Conservation (phyloP, 192 early-diverging fungal species). For the Coemansia sp. region DNA sequence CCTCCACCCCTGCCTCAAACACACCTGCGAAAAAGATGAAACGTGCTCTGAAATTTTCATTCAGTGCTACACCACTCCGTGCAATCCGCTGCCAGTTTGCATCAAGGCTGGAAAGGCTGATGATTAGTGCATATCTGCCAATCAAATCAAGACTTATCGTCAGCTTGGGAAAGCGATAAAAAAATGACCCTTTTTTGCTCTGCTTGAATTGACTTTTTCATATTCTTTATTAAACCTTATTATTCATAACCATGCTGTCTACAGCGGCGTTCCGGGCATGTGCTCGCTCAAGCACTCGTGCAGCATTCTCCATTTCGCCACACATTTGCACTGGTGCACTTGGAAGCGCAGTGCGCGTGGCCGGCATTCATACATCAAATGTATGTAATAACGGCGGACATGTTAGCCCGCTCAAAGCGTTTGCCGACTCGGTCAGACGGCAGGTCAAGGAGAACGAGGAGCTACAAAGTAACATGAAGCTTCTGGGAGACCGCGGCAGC, state of each 20-base stretch:
- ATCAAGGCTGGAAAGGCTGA: background rate
- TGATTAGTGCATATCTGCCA: background rate
- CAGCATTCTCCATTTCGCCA: background rate
- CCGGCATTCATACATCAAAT: constrained; percentile 37
- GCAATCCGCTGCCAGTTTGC: constrained; percentile 32
- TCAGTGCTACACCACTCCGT: constrained; percentile 27
- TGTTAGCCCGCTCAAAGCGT: constrained; percentile 68
- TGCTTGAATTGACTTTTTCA: background rate
- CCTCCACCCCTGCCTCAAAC: constrained; percentile 20
- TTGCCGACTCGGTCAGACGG: constrained; percentile 85
- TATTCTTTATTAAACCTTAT: background rate
- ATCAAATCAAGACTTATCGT: constrained; percentile 10
- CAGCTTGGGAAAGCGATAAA: background rate
- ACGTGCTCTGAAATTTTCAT: constrained; percentile 28
- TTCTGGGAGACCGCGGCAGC: constrained; percentile 75
- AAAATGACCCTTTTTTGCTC: constrained; percentile 4
- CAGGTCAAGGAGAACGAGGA: constrained; percentile 96
- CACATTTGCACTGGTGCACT: background rate
- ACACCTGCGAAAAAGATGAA: constrained; percentile 12
- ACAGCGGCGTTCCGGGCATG: constrained; percentile 10
- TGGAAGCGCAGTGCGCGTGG: constrained; percentile 4
- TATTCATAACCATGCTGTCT: background rate
- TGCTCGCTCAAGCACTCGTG: background rate
- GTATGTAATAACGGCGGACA: constrained; percentile 43
- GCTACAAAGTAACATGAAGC: constrained; percentile 87